Evolutionary conservation across 1,139 yeast genomes (phyloP).

Genomic region (Tardiomyces blankii): DNA sequence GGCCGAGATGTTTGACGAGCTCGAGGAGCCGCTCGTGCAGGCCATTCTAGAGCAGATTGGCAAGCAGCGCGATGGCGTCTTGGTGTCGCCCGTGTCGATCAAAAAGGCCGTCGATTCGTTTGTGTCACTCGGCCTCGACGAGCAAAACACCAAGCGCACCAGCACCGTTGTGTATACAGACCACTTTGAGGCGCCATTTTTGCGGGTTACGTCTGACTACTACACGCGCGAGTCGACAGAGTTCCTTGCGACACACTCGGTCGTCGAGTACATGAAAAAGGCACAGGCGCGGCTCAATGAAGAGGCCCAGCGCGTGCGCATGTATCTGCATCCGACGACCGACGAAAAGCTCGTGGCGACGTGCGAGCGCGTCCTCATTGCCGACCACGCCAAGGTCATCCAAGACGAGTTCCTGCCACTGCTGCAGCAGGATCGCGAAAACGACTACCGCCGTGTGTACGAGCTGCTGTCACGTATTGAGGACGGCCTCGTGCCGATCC

Average conservation of each 20-base stretch:
- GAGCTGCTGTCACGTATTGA: constrained; percentile 57
- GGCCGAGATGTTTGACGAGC: constrained; percentile 61
- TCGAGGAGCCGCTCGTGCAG: constrained; percentile 46
- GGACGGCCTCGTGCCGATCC: constrained; percentile 65
- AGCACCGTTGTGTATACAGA: constrained; percentile 73
- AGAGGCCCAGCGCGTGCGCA: constrained; percentile 67
- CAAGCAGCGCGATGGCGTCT: constrained; percentile 69
- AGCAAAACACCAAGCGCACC: constrained; percentile 64
- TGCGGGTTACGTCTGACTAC: constrained; percentile 62
- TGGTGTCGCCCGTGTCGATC: constrained; percentile 55
- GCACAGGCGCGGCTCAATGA: constrained; percentile 76
- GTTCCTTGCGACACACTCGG: constrained; percentile 63
- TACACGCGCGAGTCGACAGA: constrained; percentile 59
- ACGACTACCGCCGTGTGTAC: constrained; percentile 74
- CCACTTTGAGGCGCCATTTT: constrained; percentile 66
- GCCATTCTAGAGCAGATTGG: constrained; percentile 72
- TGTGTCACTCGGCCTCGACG: constrained; percentile 39
- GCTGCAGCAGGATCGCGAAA: constrained; percentile 64
- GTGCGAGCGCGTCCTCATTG: constrained; percentile 65
- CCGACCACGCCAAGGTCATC: constrained; percentile 66
- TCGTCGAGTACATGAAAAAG: constrained; percentile 81
- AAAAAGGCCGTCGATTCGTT: constrained; percentile 75
- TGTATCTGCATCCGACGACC: constrained; percentile 80
- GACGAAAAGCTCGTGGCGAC: constrained; percentile 65
- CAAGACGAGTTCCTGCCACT: constrained; percentile 66